Percentiles rank a stretch among this genome's conserved stretches.
Conservation (phyloP, 2,329 filamentous ascomycete genomes). For the Arthrobotrys conoides region DNA sequence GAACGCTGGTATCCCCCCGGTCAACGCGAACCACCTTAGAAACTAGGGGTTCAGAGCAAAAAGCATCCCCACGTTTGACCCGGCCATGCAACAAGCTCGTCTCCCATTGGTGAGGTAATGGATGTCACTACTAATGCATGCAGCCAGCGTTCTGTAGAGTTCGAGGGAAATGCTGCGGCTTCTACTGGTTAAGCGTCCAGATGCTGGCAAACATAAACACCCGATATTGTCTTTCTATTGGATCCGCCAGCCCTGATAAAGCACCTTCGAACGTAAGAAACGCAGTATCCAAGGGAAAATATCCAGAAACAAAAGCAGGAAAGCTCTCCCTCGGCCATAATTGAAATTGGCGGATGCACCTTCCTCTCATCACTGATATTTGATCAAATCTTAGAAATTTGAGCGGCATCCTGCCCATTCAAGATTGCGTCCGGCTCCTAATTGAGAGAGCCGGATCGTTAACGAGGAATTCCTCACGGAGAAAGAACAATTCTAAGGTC, state of each 20-base stretch:
- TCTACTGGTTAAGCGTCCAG: slow-evolving; percentile 31
- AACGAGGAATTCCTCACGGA: slow-evolving; percentile 56
- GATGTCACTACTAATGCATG: slow-evolving; percentile 59
- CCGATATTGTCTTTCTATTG: slow-evolving; percentile 33
- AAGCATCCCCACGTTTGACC: slow-evolving; percentile 58
- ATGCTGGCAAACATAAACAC: slow-evolving; percentile 35
- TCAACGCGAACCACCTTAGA: slow-evolving; percentile 41
- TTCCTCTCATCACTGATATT: slow-evolving; percentile 49
- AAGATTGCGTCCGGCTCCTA: slow-evolving; percentile 49
- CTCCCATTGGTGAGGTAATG: slow-evolving; percentile 52
- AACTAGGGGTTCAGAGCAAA: slow-evolving; percentile 43
- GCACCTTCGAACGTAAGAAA: slow-evolving; percentile 31
- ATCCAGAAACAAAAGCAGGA: slow-evolving; percentile 24
- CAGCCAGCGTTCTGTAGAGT: slow-evolving; percentile 42
- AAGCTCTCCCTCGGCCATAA: slow-evolving; percentile 11
- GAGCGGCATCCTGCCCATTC: slow-evolving; percentile 29
- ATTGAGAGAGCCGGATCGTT: slow-evolving; percentile 51
- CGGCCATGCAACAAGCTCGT: slow-evolving; percentile 55
- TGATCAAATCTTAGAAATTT: slow-evolving; percentile 56
- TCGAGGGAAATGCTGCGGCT: slow-evolving; percentile 35
- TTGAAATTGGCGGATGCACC: slow-evolving; percentile 56
- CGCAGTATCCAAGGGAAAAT: slow-evolving; percentile 31
- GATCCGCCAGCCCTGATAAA: slow-evolving; percentile 3
- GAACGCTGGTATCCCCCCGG: slow-evolving; percentile 41
- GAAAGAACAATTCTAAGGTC: slow-evolving; percentile 28